phyloP scores from a whole-genome alignment of 2,329 filamentous ascomycete species.

The Thermomyces lanuginosus region DNA sequence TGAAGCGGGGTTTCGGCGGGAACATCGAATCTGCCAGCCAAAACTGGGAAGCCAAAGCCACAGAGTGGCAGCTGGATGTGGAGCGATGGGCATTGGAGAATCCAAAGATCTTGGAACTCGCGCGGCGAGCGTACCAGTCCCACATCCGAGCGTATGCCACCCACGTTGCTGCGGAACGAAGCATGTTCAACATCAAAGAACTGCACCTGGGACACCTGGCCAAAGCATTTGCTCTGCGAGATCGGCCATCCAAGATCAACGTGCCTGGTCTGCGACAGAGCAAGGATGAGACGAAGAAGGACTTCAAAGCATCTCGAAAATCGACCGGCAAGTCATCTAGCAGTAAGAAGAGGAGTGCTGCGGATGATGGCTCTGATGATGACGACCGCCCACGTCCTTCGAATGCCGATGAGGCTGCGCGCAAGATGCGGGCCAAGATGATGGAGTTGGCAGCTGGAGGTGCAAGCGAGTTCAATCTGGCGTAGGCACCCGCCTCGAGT shows the following conservation, averaged over 20 bases:
- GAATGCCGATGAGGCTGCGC: constrained; percentile 31
- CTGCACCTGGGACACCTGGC: constrained; percentile 85
- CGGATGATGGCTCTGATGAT: constrained; percentile 10
- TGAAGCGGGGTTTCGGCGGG: constrained; percentile 47
- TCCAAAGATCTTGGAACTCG: constrained; percentile 58
- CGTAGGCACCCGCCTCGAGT: constrained; percentile 17
- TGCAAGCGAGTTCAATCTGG: constrained; percentile 43
- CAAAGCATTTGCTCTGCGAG: constrained; percentile 80
- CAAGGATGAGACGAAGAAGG: constrained; percentile 30
- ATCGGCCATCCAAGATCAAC: constrained; percentile 68
- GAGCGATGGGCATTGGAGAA: constrained; percentile 51
- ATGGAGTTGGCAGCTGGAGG: constrained; percentile 32
- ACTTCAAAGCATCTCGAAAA: constrained; percentile 29
- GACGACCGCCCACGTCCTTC: constrained; percentile 14
- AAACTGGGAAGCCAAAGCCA: constrained; percentile 50
- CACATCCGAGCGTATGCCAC: constrained; percentile 92
- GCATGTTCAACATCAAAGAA: constrained; percentile 79
- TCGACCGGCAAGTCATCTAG: constrained; percentile 7
- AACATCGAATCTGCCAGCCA: constrained; percentile 25
- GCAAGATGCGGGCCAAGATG: constrained; percentile 39
- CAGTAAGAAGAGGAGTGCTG: constrained; percentile 15
- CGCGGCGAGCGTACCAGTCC: constrained; percentile 71
- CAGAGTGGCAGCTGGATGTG: constrained; percentile 49
- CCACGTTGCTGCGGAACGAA: constrained; percentile 68
- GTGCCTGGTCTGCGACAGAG: constrained; percentile 34